Evolutionary conservation across 176 grass and related monocot genomes (phyloP).

Genomic region (Alopecurus myosuroides): DNA sequence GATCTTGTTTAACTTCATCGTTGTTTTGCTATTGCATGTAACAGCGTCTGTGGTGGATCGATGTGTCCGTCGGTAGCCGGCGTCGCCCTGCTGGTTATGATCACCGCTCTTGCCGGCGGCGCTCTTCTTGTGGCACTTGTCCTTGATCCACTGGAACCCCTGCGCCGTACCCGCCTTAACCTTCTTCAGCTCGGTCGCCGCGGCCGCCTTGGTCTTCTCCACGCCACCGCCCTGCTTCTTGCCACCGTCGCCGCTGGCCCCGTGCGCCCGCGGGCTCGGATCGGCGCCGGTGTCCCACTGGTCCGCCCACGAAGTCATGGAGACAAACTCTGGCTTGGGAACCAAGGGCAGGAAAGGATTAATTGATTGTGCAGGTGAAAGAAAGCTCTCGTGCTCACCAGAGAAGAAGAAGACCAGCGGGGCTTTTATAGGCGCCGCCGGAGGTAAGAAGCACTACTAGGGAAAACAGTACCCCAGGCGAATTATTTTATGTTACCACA

Average conservation of each 20-base stretch:
- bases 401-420: not conserved
- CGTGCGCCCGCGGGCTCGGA: not conserved
- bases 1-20: too few relatives aligned
- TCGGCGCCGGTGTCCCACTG: slow-evolving; percentile 78
- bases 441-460: too few relatives aligned
- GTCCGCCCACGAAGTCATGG: slow-evolving; percentile 72
- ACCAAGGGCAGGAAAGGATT: not conserved
- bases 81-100: slow-evolving; percentile 15
- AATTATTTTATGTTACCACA: too few relatives aligned
- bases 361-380: not conserved
- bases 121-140: slow-evolving; percentile 59
- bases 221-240: slow-evolving; percentile 9
- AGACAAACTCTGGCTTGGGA: not conserved
- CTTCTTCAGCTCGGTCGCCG: slow-evolving; percentile 67
- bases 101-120: not conserved
- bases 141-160: slow-evolving; percentile 84
- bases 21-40: too few relatives aligned
- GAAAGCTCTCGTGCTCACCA: not conserved
- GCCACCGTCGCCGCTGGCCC: not conserved
- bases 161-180: slow-evolving; percentile 61
- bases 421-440: slow-evolving; percentile 13
- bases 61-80: slow-evolving; percentile 10
- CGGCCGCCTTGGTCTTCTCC: slow-evolving; percentile 56
- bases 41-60: not conserved
- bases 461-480: too few relatives aligned